phyloP scores from a whole-genome alignment of 2,329 filamentous ascomycete genomes.

The Cytospora paraplurivora region DNA sequence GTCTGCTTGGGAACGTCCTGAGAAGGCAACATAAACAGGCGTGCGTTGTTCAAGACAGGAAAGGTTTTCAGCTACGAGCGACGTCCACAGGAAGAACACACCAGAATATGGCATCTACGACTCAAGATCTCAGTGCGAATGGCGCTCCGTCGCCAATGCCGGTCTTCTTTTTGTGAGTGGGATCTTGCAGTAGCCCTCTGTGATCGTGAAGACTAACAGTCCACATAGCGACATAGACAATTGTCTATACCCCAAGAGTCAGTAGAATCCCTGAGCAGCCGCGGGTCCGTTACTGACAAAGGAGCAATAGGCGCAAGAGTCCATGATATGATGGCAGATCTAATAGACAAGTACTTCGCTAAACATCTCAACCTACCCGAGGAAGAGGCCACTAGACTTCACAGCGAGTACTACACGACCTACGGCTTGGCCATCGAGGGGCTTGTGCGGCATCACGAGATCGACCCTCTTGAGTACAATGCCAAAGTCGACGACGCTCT shows the following conservation, averaged over 20 bases:
- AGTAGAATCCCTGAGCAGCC: conserved; percentile 34
- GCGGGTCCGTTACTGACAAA: conserved; percentile 28
- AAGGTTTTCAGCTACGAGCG: background rate
- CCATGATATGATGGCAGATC: conserved; percentile 81
- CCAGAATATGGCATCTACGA: conserved; percentile 17
- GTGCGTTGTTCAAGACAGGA: conserved; percentile 3
- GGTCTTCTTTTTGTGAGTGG: conserved; percentile 50
- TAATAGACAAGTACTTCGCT: conserved; percentile 70
- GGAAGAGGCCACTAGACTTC: conserved; percentile 82
- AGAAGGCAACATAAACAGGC: conserved; percentile 1
- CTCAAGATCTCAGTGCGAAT: conserved; percentile 8
- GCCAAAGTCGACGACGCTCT: conserved; percentile 91
- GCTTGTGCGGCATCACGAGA: conserved; percentile 88
- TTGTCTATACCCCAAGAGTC: conserved; percentile 89
- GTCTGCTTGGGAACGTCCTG: background rate
- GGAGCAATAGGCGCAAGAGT: conserved; percentile 66
- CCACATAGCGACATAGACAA: conserved; percentile 96
- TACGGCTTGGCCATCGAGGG: conserved; percentile 98
- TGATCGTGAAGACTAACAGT: conserved; percentile 30
- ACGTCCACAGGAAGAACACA: background rate
- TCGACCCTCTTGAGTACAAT: conserved; percentile 95
- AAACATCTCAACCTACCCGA: conserved; percentile 72
- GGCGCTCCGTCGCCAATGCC: conserved; percentile 32
- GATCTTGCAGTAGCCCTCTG: background rate
- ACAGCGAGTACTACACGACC: conserved; percentile 89